Evolutionary conservation across 2,329 filamentous ascomycete genomes (phyloP).

Genomic region (Fusarium transvaalense): DNA sequence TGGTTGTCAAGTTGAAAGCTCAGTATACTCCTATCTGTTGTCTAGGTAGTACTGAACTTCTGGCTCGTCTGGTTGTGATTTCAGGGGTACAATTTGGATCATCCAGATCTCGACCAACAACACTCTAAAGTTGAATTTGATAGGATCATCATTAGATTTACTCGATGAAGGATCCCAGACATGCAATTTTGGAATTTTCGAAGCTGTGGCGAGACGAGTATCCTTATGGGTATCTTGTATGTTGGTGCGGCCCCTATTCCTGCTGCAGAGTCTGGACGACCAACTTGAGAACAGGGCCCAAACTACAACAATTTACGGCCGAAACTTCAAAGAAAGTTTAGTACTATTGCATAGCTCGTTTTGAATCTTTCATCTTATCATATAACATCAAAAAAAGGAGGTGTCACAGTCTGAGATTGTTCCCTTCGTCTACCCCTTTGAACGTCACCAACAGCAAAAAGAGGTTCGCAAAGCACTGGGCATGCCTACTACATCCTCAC

Average conservation of each 20-base stretch:
- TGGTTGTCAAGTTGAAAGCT: too few relatives aligned
- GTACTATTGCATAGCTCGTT: rapidly evolving
- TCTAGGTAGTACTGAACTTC: not conserved
- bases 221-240: not conserved
- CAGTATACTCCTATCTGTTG: rapidly evolving
- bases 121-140: not conserved
- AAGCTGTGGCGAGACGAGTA: rapidly evolving
- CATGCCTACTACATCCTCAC: conserved; percentile 29
- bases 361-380: rapidly evolving
- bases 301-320: not conserved
- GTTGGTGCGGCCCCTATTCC: not conserved
- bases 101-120: not conserved
- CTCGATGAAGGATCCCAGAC: rapidly evolving
- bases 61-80: not conserved
- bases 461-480: conserved; percentile 29
- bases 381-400: rapidly evolving
- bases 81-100: not conserved
- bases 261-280: not conserved
- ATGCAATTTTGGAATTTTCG: not conserved
- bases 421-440: not conserved
- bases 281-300: not conserved
- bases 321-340: rapidly evolving
- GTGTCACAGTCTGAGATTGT: rapidly evolving
- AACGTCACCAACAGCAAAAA: not conserved
- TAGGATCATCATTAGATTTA: rapidly evolving